Evolutionary conservation across 2,329 filamentous ascomycete species (phyloP), one percentile per base, ranked within the genome.

Genomic region (Fusarium sp.): DNA sequence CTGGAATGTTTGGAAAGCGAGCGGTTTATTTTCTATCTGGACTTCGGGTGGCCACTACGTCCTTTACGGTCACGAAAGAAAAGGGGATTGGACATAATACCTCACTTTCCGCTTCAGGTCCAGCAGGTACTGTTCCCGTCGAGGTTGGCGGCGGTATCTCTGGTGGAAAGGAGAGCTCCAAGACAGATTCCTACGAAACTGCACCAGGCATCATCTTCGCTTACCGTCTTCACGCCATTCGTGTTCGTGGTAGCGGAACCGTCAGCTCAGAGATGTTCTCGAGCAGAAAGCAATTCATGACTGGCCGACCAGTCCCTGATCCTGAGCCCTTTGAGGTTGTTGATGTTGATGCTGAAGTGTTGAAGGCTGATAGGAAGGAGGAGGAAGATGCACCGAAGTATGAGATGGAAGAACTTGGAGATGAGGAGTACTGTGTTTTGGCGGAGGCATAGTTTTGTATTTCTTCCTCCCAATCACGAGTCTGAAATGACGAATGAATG

Each of bases 71-170:
- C 0, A 42, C 47, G 3, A 55, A 34, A 20, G 58, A 61, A 13
- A 36, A 34, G 0, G 47, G 58, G 0, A 1, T 0, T 9, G 58
- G 38, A 1, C 3, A 42, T 20, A 34, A 28, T 20, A 17, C 24
- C 28, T 41, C 58, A n/a, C 22, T 55, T 0, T 55, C 47, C 2
- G 47, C 1, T 12, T 32, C 36, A 0, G 58, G 36, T 1, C 58
- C 47, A 11, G 4, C 58, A 1, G 58, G 47, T 0, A 2, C 47
- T 0, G 28, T 61, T 0, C 58, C 58, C 0, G 5, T 61, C 0
- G 58, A 54, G 0, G 5, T 42, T 0, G 58, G 58, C 3, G 47
- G 2, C 2, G 18, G 38, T 1, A 18, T 61, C 5, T 61, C 47
- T 5, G 11, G 28, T 0, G n/a, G 36, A 22, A 52, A 8, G 0